Conservation (phyloP, 176 grass and related monocot species). For the Aegilops longissima region DNA sequence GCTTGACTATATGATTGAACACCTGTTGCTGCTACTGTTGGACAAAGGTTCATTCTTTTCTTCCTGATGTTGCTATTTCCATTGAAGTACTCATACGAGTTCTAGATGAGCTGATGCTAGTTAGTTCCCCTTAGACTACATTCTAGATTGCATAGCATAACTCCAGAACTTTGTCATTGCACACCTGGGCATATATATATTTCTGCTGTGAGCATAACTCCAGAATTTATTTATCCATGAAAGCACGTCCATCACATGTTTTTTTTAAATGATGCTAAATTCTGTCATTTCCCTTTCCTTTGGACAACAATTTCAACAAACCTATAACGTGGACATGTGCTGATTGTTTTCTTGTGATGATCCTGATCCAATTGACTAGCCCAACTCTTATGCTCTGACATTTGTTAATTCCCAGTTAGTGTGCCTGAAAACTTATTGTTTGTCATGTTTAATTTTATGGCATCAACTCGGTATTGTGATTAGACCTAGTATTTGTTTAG, state of each 20-base stretch:
- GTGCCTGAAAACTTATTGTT: background rate
- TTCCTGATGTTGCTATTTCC: background rate
- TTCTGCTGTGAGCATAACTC: background rate
- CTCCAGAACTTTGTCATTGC: background rate
- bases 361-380: background rate
- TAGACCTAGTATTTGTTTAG: background rate
- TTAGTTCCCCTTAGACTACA: background rate
- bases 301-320: background rate
- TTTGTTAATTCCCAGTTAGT: background rate
- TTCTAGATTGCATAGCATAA: background rate
- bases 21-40: background rate
- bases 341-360: constrained; percentile 3
- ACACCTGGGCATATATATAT: background rate
- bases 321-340: background rate
- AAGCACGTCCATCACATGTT: constrained; percentile 23
- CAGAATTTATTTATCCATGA: background rate
- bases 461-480: background rate
- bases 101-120: background rate
- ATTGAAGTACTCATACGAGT: background rate
- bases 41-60: background rate
- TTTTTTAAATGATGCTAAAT: background rate
- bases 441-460: background rate
- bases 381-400: background rate
- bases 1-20: background rate
- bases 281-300: background rate